Evolutionary conservation across 2,329 filamentous ascomycete species (phyloP).

Genomic region (Sordariomycetes sp.): DNA sequence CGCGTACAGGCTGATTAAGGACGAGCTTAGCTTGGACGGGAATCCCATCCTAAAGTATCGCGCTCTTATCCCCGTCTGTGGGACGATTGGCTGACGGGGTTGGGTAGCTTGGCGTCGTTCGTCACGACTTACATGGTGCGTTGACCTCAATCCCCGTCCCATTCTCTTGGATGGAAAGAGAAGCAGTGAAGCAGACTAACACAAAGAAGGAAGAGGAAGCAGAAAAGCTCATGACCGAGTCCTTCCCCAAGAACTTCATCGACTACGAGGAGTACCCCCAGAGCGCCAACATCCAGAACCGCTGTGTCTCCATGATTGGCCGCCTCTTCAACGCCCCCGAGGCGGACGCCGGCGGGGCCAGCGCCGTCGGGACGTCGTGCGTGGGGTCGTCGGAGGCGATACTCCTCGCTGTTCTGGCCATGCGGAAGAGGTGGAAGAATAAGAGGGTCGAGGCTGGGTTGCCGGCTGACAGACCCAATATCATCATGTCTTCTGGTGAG

Average conservation of each 20-base stretch:
- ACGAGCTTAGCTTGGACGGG: slow-evolving; percentile 82
- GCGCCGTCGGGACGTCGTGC: slow-evolving; percentile 74
- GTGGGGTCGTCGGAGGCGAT: slow-evolving; percentile 85
- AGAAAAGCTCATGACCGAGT: slow-evolving; percentile 88
- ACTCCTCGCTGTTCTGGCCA: slow-evolving; percentile 71
- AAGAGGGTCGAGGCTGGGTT: slow-evolving; percentile 73
- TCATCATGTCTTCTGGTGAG: slow-evolving; percentile 72
- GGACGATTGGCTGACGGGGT: slow-evolving; percentile 4
- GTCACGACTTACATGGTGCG: slow-evolving; percentile 91
- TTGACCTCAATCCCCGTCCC: not conserved
- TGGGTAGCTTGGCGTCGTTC: slow-evolving; percentile 69
- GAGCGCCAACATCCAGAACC: slow-evolving; percentile 77
- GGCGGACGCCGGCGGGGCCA: slow-evolving; percentile 28
- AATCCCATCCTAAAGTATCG: slow-evolving; percentile 73
- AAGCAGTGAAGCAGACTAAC: not conserved
- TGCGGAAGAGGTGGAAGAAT: slow-evolving; percentile 94
- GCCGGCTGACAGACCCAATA: slow-evolving; percentile 68
- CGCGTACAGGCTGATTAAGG: slow-evolving; percentile 95
- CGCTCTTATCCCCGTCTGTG: not conserved
- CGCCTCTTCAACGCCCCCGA: slow-evolving; percentile 72
- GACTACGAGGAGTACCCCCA: slow-evolving; percentile 79
- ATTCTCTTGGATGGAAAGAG: not conserved
- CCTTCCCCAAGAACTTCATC: slow-evolving; percentile 91
- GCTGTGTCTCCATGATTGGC: slow-evolving; percentile 84
- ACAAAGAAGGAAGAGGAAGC: slow-evolving; percentile 73